Percentiles rank a stretch among this genome's conserved stretches.
These are phyloP conservation scores for Stropharia rugosoannulata DNA, from an alignment of 768 basidiomycete genomes.

Conservation along the genomic window DNA sequence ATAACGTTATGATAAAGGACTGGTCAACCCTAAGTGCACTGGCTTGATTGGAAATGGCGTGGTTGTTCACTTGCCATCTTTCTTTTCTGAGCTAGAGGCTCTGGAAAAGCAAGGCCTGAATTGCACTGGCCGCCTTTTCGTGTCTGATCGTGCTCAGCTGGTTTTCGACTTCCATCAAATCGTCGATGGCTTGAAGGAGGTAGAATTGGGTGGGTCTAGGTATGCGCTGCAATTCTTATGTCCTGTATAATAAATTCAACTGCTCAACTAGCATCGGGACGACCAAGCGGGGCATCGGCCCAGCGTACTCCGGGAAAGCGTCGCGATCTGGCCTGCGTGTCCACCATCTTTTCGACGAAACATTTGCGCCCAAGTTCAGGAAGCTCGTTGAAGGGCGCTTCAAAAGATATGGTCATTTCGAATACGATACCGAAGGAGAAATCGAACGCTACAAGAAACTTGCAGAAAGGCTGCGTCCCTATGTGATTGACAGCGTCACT, in stretches of 20 bases:
- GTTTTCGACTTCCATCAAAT: constrained; percentile 99
- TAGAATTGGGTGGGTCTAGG: constrained; percentile 91
- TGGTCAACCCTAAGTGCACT: constrained; percentile 82
- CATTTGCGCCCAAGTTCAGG: constrained; percentile 90
- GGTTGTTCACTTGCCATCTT: constrained; percentile 94
- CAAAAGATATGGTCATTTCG: constrained; percentile 97
- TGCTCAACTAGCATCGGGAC: constrained; percentile 80
- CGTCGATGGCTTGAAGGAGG: constrained; percentile 97
- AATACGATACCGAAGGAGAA: constrained; percentile 98
- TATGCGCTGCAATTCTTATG: constrained; percentile 20
- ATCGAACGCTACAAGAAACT: constrained; percentile 90
- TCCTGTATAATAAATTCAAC: constrained; percentile 4
- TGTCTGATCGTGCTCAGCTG: constrained; percentile 95
- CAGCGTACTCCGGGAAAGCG: constrained; percentile 97
- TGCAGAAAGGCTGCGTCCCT: constrained; percentile 81
- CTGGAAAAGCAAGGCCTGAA: constrained; percentile 84
- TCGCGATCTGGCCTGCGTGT: constrained; percentile 94
- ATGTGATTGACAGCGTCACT: constrained; percentile 84
- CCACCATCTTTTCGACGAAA: constrained; percentile 91
- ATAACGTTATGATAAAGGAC: constrained; percentile 42
- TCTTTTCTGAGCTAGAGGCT: constrained; percentile 90
- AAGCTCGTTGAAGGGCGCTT: constrained; percentile 95
- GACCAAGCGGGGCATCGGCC: constrained; percentile 97
- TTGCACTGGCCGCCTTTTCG: constrained; percentile 80
- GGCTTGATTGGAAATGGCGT: constrained; percentile 93